Evolutionary conservation across 1,139 yeast genomes (phyloP).

Genomic region (Kodamaea ohmeri): DNA sequence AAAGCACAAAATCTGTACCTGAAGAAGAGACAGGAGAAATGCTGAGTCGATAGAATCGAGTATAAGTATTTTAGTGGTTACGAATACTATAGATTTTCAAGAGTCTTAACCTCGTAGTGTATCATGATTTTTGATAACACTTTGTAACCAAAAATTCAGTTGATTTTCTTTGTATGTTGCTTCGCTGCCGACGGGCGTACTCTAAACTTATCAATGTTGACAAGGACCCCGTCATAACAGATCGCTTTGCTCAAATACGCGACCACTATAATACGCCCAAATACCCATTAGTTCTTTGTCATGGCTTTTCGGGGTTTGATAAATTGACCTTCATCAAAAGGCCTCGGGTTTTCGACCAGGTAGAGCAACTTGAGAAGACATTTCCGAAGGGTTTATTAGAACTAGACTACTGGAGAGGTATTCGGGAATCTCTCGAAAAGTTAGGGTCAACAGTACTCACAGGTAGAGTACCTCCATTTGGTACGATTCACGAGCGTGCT

Average conservation of each 20-base stretch:
- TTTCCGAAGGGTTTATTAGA: constrained; percentile 33
- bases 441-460: constrained; percentile 69
- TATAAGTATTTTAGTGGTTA: too few species aligned
- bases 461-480: constrained; percentile 83
- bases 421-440: constrained; percentile 55
- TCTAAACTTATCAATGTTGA: constrained; percentile 11
- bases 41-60: too few species aligned
- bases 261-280: constrained; percentile 36
- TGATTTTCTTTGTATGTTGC: background rate
- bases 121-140: too few species aligned
- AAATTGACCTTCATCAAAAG: constrained; percentile 28
- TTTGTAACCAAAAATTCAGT: too few species aligned
- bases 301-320: constrained; percentile 83
- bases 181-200: constrained; percentile 4
- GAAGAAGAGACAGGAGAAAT: too few species aligned
- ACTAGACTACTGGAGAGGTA: constrained; percentile 80
- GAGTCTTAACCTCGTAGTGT: too few species aligned
- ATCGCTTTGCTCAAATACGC: constrained; percentile 15
- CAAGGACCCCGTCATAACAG: constrained; percentile 7
- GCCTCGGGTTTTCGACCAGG: constrained; percentile 20
- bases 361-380: constrained; percentile 18
- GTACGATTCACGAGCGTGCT: constrained; percentile 70
- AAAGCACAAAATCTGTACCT: too few species aligned
- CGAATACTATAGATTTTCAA: too few species aligned
- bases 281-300: constrained; percentile 75